Base-by-base conservation (phyloP, 108 stramenopile species). In the Conticribra guillardii region DNA sequence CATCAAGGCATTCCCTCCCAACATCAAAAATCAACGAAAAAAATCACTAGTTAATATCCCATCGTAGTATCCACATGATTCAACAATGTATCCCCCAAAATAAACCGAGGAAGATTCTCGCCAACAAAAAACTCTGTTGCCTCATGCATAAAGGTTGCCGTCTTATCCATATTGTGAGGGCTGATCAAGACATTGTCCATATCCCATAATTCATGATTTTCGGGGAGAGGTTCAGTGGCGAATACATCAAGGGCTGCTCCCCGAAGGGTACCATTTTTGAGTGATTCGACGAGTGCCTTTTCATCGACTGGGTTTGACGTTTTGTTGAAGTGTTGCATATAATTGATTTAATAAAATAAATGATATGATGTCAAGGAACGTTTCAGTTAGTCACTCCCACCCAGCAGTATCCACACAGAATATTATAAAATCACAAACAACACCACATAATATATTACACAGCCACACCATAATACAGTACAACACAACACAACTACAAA, bases 121-220 rank as follows among this genome's bases (percentile, higher is more conserved):
- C 70, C 71, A 2, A 91, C 80, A 54, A 91, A 91, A 60, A 91
- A 87, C 67, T 87, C 75, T 0, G 90, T 88, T 16, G 87, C 86
- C 47, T 91, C 90, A 32, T 85, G 80, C 90, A 91, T 88, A 55
- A 92, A 92, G n/a, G 91, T 92, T 50, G 71, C 79, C 0, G 82
- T 85, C 48, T 76, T 71, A 57, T 84, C 82, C 79, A 84, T 74
- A 19, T 80, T 80, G 47, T 89, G 85, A 24, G 88, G 83, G 17
- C 77, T 79, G 2, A 89, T 57, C 26, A 89, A 44, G 1, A 89
- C 80, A 44, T 82, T 76, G 4, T 84, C 84, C 53, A 86, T 52
- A 21, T 53, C 78, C 88, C 88, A 89, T 2, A 89, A 64, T 11
- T 61, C 54, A 55, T 80, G 54, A 8, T 59, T 56, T 2, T 27